A percentile compares a stretch with the other conserved stretches of the same genome.
These are phyloP conservation scores for Dipteronia sinensis DNA, from an alignment of 345 rosid species.

Conservation along the genomic window DNA sequence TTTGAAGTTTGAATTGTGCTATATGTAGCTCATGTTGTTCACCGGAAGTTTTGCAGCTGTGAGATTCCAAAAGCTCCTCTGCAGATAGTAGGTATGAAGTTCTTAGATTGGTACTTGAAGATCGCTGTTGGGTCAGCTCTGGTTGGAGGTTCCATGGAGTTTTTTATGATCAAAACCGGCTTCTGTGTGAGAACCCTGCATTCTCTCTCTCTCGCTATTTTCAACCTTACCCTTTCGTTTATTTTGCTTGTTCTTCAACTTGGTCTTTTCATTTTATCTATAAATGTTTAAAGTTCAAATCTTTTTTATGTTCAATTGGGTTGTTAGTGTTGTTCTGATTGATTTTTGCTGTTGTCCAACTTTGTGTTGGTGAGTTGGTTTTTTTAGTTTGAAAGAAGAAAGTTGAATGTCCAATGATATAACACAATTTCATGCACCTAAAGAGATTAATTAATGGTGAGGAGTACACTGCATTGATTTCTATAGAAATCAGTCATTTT, in stretches of 20 bases:
- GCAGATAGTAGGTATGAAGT: constrained; percentile 39
- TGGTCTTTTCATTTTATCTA: neutral
- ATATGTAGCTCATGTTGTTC: neutral
- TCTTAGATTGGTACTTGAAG: constrained; percentile 84
- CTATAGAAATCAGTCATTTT: neutral
- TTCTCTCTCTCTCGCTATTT: constrained; percentile 13
- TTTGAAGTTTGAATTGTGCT: neutral
- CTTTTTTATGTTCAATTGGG: neutral
- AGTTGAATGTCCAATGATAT: neutral
- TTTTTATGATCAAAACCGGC: constrained; percentile 93
- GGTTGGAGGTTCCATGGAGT: constrained; percentile 86
- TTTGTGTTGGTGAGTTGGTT: neutral
- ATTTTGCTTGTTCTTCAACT: neutral
- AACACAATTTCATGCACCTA: neutral
- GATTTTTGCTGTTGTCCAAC: neutral
- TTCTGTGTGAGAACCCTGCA: constrained; percentile 72
- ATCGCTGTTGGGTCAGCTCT: constrained; percentile 71
- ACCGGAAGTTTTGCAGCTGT: neutral
- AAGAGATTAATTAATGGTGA: neutral
- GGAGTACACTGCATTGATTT: neutral
- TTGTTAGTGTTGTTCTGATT: neutral
- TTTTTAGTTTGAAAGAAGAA: neutral
- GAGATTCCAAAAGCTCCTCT: neutral
- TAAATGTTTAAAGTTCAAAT: neutral
- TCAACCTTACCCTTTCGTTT: neutral